Percentiles rank a stretch among this genome's conserved stretches.
Evolutionary conservation across 208 protist genomes (phyloP).

Genomic region (Leptomonas pyrrhocoris): DNA sequence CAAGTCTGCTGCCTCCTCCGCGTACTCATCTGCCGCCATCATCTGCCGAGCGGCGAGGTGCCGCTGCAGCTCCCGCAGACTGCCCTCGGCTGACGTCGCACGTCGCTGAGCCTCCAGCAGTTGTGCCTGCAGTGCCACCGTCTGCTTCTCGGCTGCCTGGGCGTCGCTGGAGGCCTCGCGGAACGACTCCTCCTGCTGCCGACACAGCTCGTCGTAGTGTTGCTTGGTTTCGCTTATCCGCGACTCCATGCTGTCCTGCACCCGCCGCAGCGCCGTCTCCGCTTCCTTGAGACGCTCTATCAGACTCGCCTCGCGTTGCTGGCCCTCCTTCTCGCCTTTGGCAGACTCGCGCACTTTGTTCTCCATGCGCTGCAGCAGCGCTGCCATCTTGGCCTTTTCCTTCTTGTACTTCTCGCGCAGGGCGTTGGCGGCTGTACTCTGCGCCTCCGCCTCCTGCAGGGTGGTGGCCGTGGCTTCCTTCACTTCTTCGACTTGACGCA

Average conservation of each 20-base stretch:
- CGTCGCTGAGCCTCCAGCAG: slow-evolving; percentile 35
- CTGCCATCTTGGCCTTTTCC: slow-evolving; percentile 66
- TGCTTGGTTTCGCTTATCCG: slow-evolving; percentile 32
- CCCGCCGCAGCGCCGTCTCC: slow-evolving; percentile 31
- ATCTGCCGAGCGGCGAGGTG: slow-evolving; percentile 11
- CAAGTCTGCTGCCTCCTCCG: slow-evolving; percentile 36
- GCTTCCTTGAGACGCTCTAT: slow-evolving; percentile 28
- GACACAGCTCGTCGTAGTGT: slow-evolving; percentile 36
- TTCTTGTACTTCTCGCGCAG: slow-evolving; percentile 63
- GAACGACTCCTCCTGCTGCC: slow-evolving; percentile 40
- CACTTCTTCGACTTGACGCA: slow-evolving; percentile 43
- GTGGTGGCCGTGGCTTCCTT: slow-evolving; percentile 28
- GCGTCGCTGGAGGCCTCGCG: slow-evolving; percentile 30
- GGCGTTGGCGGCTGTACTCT: slow-evolving; percentile 43
- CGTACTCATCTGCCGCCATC: slow-evolving; percentile 29
- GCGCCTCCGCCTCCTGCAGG: slow-evolving; percentile 33
- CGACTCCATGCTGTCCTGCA: slow-evolving; percentile 32
- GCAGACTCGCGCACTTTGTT: slow-evolving; percentile 35
- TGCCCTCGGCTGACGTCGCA: slow-evolving; percentile 18
- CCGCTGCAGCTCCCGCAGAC: slow-evolving; percentile 30
- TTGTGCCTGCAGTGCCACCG: slow-evolving; percentile 26
- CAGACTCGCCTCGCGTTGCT: slow-evolving; percentile 39
- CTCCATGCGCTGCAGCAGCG: slow-evolving; percentile 50
- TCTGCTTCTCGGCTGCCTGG: slow-evolving; percentile 29
- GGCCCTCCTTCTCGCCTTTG: slow-evolving; percentile 46